These are phyloP conservation scores for Sugiyamaella xylanicola DNA, from an alignment of 1,139 yeast species.

Conservation along the genomic window DNA sequence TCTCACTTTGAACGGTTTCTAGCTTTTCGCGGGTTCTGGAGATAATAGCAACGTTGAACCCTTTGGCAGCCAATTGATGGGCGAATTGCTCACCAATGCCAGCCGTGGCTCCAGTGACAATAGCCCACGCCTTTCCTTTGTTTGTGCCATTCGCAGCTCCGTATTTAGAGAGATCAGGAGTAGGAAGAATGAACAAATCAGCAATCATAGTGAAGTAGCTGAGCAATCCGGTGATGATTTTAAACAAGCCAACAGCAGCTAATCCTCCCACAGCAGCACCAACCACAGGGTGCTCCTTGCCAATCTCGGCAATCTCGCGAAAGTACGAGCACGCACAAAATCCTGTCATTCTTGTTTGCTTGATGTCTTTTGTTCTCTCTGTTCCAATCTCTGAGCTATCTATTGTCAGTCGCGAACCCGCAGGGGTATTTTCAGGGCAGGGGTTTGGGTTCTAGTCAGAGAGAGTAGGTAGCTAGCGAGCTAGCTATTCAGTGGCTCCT, in stretches of 20 bases:
- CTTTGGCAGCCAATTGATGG: constrained; percentile 77
- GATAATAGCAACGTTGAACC: constrained; percentile 79
- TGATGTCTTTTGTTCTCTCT: too few relatives aligned
- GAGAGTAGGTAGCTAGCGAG: too few relatives aligned
- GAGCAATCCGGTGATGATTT: constrained; percentile 48
- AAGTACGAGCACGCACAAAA: not conserved
- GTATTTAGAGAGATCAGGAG: constrained; percentile 63
- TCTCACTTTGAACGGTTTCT: constrained; percentile 63
- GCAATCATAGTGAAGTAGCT: constrained; percentile 49
- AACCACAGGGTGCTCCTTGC: constrained; percentile 1
- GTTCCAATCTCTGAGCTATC: too few relatives aligned
- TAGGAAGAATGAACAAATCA: constrained; percentile 67
- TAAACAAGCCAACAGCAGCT: constrained; percentile 52
- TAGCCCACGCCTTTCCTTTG: constrained; percentile 65
- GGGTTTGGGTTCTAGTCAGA: too few relatives aligned
- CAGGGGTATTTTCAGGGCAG: not conserved
- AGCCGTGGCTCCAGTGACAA: constrained; percentile 95
- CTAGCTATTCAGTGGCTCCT: too few relatives aligned
- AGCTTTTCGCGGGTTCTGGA: constrained; percentile 84
- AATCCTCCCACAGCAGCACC: constrained; percentile 25
- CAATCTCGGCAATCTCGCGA: constrained; percentile 7
- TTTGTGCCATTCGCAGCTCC: constrained; percentile 51
- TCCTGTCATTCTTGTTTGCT: too few relatives aligned
- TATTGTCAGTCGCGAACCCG: not conserved
- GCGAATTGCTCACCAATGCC: constrained; percentile 96